Conservation (phyloP, 176 grass and related monocot species). For the Bonia amplexicaulis region DNA sequence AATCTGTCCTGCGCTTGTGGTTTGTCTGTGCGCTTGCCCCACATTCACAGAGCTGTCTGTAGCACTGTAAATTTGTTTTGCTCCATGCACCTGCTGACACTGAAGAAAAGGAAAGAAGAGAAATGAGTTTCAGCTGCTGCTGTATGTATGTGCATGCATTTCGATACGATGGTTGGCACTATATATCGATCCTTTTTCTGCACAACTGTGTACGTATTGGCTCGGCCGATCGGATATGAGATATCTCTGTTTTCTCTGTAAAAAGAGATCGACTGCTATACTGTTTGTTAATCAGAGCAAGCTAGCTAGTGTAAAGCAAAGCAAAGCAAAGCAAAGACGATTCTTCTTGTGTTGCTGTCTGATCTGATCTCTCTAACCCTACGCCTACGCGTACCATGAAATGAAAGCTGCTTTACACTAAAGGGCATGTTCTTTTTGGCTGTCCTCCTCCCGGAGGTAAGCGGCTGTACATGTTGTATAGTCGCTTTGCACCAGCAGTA, state of each 20-base stretch:
- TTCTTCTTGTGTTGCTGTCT: conserved; percentile 17
- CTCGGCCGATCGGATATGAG: neutral
- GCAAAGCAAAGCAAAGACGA: conserved; percentile 17
- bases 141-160: neutral
- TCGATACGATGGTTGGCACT: neutral
- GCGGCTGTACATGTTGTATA: neutral
- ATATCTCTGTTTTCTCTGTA: neutral
- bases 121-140: neutral
- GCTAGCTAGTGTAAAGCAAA: too few relatives aligned
- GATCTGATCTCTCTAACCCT: neutral
- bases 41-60: neutral
- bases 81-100: neutral
- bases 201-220: neutral
- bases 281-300: conserved; percentile 6
- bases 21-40: neutral
- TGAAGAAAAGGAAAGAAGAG: neutral
- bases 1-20: neutral
- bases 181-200: neutral
- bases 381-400: neutral
- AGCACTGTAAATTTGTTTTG: conserved; percentile 8
- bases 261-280: neutral
- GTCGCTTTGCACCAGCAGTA: neutral
- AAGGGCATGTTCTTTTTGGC: neutral
- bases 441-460: neutral
- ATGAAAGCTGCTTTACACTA: conserved; percentile 31